Evolutionary conservation across 441 rosid genomes (phyloP), one percentile per base, ranked within the genome.

Genomic region (Aquilaria agallochum): DNA sequence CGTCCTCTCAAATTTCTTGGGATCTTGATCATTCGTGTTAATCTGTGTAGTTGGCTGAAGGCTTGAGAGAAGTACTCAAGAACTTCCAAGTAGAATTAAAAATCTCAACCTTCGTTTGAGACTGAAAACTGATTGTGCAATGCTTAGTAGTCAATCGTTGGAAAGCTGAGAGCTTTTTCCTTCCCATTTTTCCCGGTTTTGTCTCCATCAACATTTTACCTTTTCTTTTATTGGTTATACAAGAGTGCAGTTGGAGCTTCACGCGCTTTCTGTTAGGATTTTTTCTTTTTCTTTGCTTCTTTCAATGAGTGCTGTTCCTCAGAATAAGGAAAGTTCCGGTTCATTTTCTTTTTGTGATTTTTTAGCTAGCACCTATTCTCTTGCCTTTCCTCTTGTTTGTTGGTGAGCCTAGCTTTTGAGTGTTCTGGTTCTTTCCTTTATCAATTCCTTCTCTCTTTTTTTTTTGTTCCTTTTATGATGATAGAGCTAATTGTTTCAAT

Each of bases 221-320:
- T 13, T 55, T 36, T 42, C 48, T 50, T 50, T 14, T 20, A 31
- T 45, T 45, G 50, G 58, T 50, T 9, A 14, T 50, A 44, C n/a
- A 20, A 11, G 52, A 52, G 44, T 31, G 27, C 52, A 33, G 49
- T 56, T 65, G 62, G 64, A 32, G 50, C 40, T 27, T 60, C 27
- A 15, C 31, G 11, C 40, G 13, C 40, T 49, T 33, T 53, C 56
- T 56, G 47, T 64, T 67, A 46, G 64, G 69, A 52, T 53, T 67
- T 71, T 50, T 63, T 59, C 57, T 46, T 51, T 64, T 33, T 12
- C 62, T 58, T 62, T 62, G 77, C 80, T 57, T 67, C 33, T 64
- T 74, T 68, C 9, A 48, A 67, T 77, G 72, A 46, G 30, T 72
- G 78, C 77, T 45, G 82, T 72, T 83, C 72, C 80, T 72, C 51